Evolutionary conservation across 805 yeast genomes (phyloP).

Genomic region (Scheffersomyces coipomensis): DNA sequence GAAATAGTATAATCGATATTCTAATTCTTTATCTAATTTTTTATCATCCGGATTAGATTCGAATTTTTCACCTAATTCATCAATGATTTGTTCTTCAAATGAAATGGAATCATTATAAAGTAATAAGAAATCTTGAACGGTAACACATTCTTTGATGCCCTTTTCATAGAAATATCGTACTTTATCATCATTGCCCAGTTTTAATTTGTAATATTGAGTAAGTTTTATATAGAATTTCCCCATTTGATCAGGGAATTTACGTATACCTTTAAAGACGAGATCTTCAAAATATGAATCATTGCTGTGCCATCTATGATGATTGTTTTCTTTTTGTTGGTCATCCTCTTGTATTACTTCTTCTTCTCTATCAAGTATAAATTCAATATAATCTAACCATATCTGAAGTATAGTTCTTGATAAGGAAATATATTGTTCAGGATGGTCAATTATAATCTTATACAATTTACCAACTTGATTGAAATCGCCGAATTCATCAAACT

Average conservation of each 20-base stretch:
- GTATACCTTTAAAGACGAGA: conserved; percentile 13
- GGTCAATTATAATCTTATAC: conserved; percentile 31
- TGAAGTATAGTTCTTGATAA: conserved; percentile 45
- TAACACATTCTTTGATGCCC: conserved; percentile 44
- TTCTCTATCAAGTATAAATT: conserved; percentile 25
- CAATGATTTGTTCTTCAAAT: conserved; percentile 47
- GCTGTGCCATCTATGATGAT: too few relatives aligned
- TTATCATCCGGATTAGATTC: conserved; percentile 13
- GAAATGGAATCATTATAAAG: conserved; percentile 64
- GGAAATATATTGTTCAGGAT: conserved; percentile 23
- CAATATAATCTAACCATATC: conserved; percentile 46
- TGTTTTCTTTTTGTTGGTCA: too few relatives aligned
- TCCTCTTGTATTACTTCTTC: conserved; percentile 4
- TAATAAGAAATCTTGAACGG: conserved; percentile 60
- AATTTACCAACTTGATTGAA: conserved; percentile 21
- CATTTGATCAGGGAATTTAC: conserved; percentile 57
- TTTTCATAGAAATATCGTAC: conserved; percentile 41
- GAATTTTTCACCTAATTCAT: conserved; percentile 12
- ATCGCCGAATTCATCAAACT: conserved; percentile 30
- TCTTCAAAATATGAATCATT: conserved; percentile 31
- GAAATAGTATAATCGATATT: conserved; percentile 45
- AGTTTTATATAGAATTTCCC: conserved; percentile 47
- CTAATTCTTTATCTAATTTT: conserved; percentile 23
- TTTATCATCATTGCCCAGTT: conserved; percentile 24
- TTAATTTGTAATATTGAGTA: conserved; percentile 46